Evolutionary conservation across 78 protist species (phyloP).

Genomic region (Bigelowiella natans): DNA sequence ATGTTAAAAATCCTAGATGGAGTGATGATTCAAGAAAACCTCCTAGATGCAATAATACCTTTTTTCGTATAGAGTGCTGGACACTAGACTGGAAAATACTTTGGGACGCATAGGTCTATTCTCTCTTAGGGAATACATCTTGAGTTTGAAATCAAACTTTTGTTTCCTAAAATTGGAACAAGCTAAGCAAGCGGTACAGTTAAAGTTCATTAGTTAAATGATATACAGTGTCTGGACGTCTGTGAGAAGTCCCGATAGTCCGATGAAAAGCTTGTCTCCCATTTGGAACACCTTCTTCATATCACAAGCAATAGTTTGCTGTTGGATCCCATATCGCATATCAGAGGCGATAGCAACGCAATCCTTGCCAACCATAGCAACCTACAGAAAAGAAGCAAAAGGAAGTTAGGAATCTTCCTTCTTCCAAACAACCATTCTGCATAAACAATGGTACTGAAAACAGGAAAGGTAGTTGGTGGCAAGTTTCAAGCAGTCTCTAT

Average conservation of each 20-base stretch:
- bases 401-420: too few relatives aligned
- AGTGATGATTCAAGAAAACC: too few relatives aligned
- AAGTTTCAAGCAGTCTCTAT: too few relatives aligned
- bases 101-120: neutral
- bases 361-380: slow-evolving; percentile 5
- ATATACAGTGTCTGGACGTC: neutral
- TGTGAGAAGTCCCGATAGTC: neutral
- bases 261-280: neutral
- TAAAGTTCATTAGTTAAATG: neutral
- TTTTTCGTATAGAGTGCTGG: neutral
- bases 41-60: too few relatives aligned
- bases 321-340: slow-evolving; percentile 1
- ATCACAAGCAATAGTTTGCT: neutral
- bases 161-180: neutral
- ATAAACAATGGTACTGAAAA: too few relatives aligned
- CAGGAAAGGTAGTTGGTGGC: too few relatives aligned
- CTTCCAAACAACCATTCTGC: too few relatives aligned
- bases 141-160: neutral
- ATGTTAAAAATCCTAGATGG: neutral
- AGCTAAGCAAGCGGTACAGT: neutral
- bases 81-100: neutral
- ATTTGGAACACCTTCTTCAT: neutral
- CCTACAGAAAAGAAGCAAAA: too few relatives aligned
- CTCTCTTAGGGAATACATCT: neutral
- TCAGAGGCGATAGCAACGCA: slow-evolving; percentile 1